phyloP scores from a whole-genome alignment of 306 rosid species.

The Prunus dulcis region DNA sequence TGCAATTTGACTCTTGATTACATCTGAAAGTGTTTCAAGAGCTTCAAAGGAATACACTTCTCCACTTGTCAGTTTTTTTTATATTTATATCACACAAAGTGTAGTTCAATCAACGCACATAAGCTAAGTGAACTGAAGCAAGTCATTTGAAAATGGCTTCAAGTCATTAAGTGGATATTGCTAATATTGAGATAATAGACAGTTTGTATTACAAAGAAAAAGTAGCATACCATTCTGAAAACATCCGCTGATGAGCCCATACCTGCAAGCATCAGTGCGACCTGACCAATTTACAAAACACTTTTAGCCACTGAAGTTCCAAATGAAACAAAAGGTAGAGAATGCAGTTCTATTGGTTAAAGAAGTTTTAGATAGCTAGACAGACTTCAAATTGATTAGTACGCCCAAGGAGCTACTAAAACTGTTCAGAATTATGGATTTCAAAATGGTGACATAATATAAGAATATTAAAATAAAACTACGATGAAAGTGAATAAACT shows the following conservation, averaged over 20 bases:
- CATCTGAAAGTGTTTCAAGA: conserved; percentile 4
- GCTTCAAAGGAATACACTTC: neutral
- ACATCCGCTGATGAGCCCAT: conserved; percentile 84
- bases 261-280: conserved; percentile 88
- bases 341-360: neutral
- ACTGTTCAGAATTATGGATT: conserved; percentile 8
- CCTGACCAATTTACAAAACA: conserved; percentile 46
- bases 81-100: neutral
- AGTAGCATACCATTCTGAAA: conserved; percentile 61
- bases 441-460: conserved; percentile 16
- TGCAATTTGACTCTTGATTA: neutral
- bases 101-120: neutral
- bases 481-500: conserved; percentile 6
- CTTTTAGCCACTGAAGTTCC: conserved; percentile 5
- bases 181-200: neutral
- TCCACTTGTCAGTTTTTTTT: neutral
- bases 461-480: conserved; percentile 2
- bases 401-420: conserved; percentile 13
- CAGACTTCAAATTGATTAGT: neutral
- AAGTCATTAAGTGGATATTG: neutral
- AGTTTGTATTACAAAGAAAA: neutral
- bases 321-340: neutral
- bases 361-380: neutral
- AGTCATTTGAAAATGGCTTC: neutral
- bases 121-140: neutral